Evolutionary conservation across 192 early-diverging fungal species (phyloP).

Genomic region (Funneliformis geosporum): DNA sequence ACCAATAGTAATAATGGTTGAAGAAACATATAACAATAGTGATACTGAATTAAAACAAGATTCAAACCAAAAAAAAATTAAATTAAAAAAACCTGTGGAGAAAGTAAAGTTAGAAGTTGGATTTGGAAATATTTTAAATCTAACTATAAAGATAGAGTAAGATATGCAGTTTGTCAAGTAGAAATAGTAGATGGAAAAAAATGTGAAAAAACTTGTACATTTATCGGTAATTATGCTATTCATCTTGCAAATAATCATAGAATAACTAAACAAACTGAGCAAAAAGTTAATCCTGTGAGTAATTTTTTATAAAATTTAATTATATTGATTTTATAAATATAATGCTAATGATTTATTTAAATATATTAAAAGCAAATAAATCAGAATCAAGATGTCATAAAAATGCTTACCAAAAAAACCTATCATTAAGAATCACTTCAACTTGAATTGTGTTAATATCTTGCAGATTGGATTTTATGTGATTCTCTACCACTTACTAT

Average conservation of each 20-base stretch:
- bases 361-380: too few relatives aligned
- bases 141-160: neutral
- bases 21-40: too few relatives aligned
- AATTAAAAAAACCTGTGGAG: neutral
- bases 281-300: neutral
- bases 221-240: neutral
- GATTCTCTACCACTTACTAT: neutral
- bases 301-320: neutral
- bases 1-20: too few relatives aligned
- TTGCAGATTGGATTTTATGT: neutral
- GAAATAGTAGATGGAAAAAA: neutral
- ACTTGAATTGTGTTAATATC: neutral
- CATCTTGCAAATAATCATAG: neutral
- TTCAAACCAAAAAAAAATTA: neutral
- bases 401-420: too few relatives aligned
- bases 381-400: too few relatives aligned
- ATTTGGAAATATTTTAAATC: neutral
- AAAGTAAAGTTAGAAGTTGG: neutral
- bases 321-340: neutral
- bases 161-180: neutral
- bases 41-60: too few relatives aligned
- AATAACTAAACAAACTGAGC: neutral
- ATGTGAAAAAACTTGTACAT: neutral
- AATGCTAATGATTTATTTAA: too few relatives aligned
- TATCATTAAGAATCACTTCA: neutral